These are phyloP conservation scores for Zygotorulaspora sp. DNA, from an alignment of 805 yeast genomes.

Conservation along the genomic window DNA sequence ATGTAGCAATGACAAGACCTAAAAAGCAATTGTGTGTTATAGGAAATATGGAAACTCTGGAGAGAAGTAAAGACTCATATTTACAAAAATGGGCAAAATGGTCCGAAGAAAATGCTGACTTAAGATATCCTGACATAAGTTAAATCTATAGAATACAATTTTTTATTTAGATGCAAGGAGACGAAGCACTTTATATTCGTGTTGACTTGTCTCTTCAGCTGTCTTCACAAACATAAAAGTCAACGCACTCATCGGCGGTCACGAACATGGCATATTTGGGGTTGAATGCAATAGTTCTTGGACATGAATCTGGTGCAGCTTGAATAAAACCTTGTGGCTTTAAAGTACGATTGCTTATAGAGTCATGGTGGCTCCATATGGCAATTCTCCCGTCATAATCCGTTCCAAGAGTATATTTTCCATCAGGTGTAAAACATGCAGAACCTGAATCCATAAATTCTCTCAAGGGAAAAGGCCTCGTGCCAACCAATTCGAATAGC, in stretches of 20 bases:
- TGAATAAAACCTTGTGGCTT: conserved; percentile 28
- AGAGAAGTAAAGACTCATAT: conserved; percentile 40
- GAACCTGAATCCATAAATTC: conserved; percentile 50
- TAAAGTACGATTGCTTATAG: conserved; percentile 28
- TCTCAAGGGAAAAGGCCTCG: conserved; percentile 42
- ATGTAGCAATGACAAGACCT: conserved; percentile 92
- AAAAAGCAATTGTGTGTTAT: conserved; percentile 77
- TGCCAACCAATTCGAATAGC: conserved; percentile 46
- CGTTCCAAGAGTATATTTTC: conserved; percentile 56
- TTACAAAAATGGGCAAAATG: conserved; percentile 63
- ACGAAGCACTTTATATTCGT: not conserved
- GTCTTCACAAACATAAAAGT: conserved; percentile 33
- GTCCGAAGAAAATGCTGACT: conserved; percentile 62
- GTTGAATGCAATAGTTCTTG: conserved; percentile 40
- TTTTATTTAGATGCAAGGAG: conserved; percentile 3
- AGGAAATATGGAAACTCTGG: conserved; percentile 77
- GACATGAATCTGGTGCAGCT: conserved; percentile 36
- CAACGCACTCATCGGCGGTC: conserved; percentile 37
- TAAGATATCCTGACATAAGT: conserved; percentile 59
- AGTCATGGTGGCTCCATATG: conserved; percentile 46
- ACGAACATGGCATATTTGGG: conserved; percentile 40
- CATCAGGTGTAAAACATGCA: conserved; percentile 63
- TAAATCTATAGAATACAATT: conserved; percentile 28
- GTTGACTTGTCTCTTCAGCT: not conserved
- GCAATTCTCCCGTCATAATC: conserved; percentile 50